These are phyloP conservation scores for Apiospora arundinis DNA, from an alignment of 2,329 filamentous ascomycete genomes.

Conservation along the genomic window DNA sequence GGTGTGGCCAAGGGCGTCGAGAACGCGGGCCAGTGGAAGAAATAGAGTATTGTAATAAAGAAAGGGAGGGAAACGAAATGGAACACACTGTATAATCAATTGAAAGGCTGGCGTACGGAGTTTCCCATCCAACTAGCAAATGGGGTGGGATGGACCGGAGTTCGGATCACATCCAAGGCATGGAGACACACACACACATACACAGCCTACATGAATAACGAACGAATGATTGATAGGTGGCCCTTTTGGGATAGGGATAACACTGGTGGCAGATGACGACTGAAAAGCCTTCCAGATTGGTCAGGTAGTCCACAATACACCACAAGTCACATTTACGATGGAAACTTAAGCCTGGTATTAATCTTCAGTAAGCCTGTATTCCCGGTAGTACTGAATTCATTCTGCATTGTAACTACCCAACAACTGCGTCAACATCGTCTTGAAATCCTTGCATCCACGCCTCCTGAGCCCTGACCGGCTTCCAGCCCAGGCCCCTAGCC, in stretches of 20 bases:
- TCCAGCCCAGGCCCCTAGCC: constrained; percentile 40
- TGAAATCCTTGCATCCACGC: constrained; percentile 4
- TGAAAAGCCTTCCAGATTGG: neutral
- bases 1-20: constrained; percentile 53
- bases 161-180: neutral
- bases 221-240: neutral
- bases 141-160: neutral
- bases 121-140: neutral
- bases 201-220: neutral
- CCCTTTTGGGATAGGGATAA: neutral
- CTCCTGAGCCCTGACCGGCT: constrained; percentile 38
- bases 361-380: neutral
- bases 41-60: constrained; percentile 16
- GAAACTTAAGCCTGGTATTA: neutral
- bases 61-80: neutral
- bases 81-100: neutral
- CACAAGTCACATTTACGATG: neutral
- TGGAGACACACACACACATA: neutral
- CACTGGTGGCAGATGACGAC: neutral
- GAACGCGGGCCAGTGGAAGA: constrained; percentile 52
- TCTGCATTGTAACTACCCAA: neutral
- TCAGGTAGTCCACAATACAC: neutral
- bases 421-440: neutral
- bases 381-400: neutral
- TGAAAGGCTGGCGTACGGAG: neutral